These are phyloP conservation scores for Persicaria tinctoria DNA, from an alignment of 148 eudicot genomes.

Conservation along the genomic window DNA sequence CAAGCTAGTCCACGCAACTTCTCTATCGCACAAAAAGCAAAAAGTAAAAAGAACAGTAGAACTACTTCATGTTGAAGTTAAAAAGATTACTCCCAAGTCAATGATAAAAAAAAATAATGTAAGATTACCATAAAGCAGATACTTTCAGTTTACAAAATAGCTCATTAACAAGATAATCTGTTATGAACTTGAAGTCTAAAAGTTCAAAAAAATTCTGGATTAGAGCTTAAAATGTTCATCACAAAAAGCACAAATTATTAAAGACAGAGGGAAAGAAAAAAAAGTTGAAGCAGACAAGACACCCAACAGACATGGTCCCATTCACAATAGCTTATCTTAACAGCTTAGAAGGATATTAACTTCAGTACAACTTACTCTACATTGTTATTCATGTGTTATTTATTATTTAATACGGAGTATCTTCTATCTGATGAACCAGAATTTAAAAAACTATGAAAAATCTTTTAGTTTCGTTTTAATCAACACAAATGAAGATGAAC, in stretches of 20 bases:
- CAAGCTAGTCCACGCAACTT: conserved; percentile 84
- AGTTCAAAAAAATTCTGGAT: not conserved
- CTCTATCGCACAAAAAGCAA: conserved; percentile 37
- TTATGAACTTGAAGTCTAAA: not conserved
- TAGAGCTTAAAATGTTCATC: not conserved
- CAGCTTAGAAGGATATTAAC: not conserved
- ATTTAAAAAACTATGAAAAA: not conserved
- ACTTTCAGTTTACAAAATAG: not conserved
- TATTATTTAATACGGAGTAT: too few species aligned
- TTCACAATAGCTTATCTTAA: not conserved
- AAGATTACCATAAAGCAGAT: not conserved
- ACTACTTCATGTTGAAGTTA: not conserved
- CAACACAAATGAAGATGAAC: not conserved
- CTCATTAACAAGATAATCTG: not conserved
- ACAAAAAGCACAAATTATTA: not conserved
- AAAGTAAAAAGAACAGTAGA: not conserved
- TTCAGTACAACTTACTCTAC: not conserved
- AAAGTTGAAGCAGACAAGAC: not conserved
- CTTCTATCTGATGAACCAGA: not conserved
- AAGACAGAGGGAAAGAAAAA: not conserved
- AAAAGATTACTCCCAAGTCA: not conserved
- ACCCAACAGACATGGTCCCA: not conserved
- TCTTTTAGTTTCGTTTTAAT: not conserved
- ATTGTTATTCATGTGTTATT: not conserved
- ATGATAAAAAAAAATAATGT: not conserved